Base-by-base conservation (phyloP, 345 rosid species). In the Eucalyptus leucophloia region DNA sequence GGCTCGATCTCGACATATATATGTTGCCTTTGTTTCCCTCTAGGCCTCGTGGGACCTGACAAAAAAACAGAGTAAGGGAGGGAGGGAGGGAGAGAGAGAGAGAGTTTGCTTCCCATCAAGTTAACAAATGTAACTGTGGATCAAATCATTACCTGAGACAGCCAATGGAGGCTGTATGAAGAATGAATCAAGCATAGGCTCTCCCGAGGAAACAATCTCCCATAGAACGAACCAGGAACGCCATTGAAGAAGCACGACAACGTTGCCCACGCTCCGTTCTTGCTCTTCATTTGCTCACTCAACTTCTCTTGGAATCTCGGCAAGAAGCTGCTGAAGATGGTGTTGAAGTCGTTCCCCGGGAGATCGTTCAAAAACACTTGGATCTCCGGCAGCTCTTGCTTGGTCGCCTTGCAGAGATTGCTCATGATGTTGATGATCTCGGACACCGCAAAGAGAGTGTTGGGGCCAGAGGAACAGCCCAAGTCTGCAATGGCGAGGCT, bases 331-430 rank as follows among this genome's bases (percentile, higher is more conserved):
- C 45, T 9, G 44, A 95, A 94, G 65, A 93, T 89, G 69, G 90
- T 88, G 86, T 94, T 95, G 87, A 95, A 95, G 86, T 95, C 97
- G 89, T 95, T 95, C 26, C 94, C 92, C 0, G 94, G 94, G 60
- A 95, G 93, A 50, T 95, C 97, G 87, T 95, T 95, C 65, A 95
- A 60, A 89, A 92, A 92, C 53, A 94, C 90, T 49, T 91, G 95
- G 90, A 81, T 92, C 72, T 92, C 94, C 5, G 93, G 95, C 1
- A 91, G 87, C 15, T 85, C 24, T 14, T 32, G 90, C 12, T 89
- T 90, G 30, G 90, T 87, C 69, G 91, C 89, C 23, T 47, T 80
- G 89, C 94, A 86, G 21, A 92, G 50, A 14, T 51, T 56, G 87
- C 40, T 88, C 85, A 34, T 18, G 7, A 50, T 10, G 83, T 12